Base-by-base conservation (phyloP, 805 yeast genomes). In the Dipodascus albidus region DNA sequence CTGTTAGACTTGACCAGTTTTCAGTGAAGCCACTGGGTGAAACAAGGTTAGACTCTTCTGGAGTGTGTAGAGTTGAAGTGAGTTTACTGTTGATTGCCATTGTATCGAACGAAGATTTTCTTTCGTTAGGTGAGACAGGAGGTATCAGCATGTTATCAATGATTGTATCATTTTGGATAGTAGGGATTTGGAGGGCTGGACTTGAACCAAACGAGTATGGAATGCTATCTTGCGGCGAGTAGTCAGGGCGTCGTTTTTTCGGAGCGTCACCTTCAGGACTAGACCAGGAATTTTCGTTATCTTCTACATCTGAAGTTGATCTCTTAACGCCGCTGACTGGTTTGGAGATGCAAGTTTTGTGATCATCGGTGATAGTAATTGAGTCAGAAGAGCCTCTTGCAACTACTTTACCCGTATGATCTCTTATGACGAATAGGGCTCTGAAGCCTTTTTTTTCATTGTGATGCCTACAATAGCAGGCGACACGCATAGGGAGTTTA, bases 391-490 rank as follows among this genome's bases (percentile, higher is more conserved):
- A 66, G 21, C 80, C 80, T 60, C 83, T 82, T 4, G 90, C 96
- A 17, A 91, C 75, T 2, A 88, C 75, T 21, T 75, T 73, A 22
- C 83, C 85, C 4, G 73, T 64, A 54, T 72, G 64, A 66, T 90
- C 81, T 56, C 80, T 82, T 50, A 91, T 64, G 2, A 85, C 79
- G 53, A 67, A 62, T 48, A 60, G 59, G 1, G 62, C 67, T 52
- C 64, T 54, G 72, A 90, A 91, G 1, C 99, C 99, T 42, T 77
- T 77, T n/a, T 82, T 73, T 57, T 90, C 96, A 59, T 82, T 81
- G 68, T 93, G 99, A 69, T 93, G 99, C 59, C 98, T 80, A 70
- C 98, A 93, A 67, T 93, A 91, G 68, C 99, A 91, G 9, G 91
- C 91, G 44, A 93, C 80, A 68, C 99, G 79, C 22, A 96, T 72